Base-by-base conservation (phyloP, 176 grass and related monocot genomes). In the Poa pratensis region DNA sequence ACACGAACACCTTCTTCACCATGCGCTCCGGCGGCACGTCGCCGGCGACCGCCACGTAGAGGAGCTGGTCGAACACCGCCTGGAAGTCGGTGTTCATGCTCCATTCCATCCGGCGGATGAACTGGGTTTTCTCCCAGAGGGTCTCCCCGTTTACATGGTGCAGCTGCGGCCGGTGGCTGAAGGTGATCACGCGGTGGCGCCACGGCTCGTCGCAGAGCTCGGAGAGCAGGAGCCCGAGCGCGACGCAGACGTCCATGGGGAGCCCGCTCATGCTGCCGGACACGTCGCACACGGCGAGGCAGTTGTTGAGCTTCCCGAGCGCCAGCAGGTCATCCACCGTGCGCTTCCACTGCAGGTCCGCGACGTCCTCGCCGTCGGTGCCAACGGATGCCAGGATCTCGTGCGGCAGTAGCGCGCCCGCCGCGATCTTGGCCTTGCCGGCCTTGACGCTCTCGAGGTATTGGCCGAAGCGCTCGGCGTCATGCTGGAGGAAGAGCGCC, bases 181-280 rank as follows among this genome's bases (percentile, higher is more conserved):
- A 97, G 28, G 92, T 94, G 73, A 89, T 69, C 12, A 82, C 64
- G 8, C 80, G 59, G 27, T 91, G 88, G 46, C 84, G 89, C 92
- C 94, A 97, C 34, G 94, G 94, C 42, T 92, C 85, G 35, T 90
- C 94, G 83, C 89, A 90, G 64, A 97, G 87, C 72, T 97, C 94
- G 0, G 90, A 94, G 4, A 97, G 77, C 53, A 97, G 94, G 59
- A 97, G 85, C 10, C 94, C 94, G 3, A 97, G 89, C 9, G 94
- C 92, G 45, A 97, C 80, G 89, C 85, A 88, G 16, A 94, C 89
- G 16, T 94, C 85, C 92, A 94, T 92, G 68, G 92, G 91, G 5
- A 43, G 24, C 7, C 92, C 94, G 7, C 0, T 3, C 94, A 97
- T 97, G 86, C 94, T 97, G 30, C 76, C 87, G 3, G 92, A 97